These are phyloP conservation scores for Russula brevipes DNA, from an alignment of 768 basidiomycete species.

Conservation along the genomic window DNA sequence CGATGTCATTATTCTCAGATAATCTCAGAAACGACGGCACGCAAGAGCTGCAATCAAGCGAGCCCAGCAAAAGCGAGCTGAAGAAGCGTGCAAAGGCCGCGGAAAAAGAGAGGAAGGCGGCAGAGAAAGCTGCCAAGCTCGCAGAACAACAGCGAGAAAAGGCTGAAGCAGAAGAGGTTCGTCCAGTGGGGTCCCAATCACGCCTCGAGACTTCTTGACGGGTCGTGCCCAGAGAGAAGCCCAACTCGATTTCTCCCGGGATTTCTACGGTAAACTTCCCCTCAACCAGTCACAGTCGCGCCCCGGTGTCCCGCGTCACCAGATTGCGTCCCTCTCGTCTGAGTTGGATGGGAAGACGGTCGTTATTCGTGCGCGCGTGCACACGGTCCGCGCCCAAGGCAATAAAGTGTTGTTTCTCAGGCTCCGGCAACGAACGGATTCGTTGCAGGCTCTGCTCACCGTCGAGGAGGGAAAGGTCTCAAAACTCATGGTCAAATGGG, in stretches of 20 bases:
- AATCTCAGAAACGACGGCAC: neutral
- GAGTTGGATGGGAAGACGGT: conserved; percentile 67
- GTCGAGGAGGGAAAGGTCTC: conserved; percentile 73
- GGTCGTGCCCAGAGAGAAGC: conserved; percentile 8
- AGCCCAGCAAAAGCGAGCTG: conserved; percentile 78
- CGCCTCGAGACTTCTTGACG: neutral
- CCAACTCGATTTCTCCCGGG: conserved; percentile 63
- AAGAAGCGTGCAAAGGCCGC: conserved; percentile 90
- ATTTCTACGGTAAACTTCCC: conserved; percentile 83
- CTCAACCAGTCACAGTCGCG: conserved; percentile 89
- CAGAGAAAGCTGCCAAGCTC: conserved; percentile 78
- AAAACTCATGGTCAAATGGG: conserved; percentile 98
- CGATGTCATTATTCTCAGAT: neutral
- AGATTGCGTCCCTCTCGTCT: conserved; percentile 60
- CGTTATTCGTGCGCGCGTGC: conserved; percentile 82
- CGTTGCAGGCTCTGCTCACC: conserved; percentile 80
- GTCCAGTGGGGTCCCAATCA: conserved; percentile 19
- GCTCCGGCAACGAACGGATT: conserved; percentile 79
- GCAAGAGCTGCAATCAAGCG: conserved; percentile 31
- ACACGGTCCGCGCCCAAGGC: conserved; percentile 87
- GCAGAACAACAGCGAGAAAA: conserved; percentile 65
- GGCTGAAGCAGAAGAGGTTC: conserved; percentile 59
- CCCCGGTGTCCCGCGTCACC: conserved; percentile 50
- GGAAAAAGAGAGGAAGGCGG: conserved; percentile 85
- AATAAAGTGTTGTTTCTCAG: conserved; percentile 94